Percentiles rank a stretch among this genome's conserved stretches.
phyloP scores from a whole-genome alignment of 345 rosid species.

The Firmiana major region DNA sequence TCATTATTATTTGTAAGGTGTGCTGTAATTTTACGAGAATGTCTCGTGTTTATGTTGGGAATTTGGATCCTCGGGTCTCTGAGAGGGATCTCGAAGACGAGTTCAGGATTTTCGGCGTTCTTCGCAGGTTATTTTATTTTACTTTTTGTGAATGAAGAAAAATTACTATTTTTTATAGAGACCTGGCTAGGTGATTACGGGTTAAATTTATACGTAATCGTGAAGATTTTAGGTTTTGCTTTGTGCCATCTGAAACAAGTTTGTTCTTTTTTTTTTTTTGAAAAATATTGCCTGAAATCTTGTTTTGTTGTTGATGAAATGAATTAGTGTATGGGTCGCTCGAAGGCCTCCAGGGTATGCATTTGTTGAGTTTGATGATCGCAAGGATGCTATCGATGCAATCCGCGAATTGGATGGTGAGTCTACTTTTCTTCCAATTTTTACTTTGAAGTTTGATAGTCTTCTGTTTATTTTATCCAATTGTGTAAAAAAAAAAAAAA shows the following conservation, averaged over 20 bases:
- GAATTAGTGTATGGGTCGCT: constrained; percentile 86
- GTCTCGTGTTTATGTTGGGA: constrained; percentile 80
- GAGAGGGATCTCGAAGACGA: constrained; percentile 84
- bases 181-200: neutral
- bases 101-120: constrained; percentile 64
- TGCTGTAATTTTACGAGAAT: constrained; percentile 28
- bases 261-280: neutral
- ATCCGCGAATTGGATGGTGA: constrained; percentile 67
- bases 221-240: neutral
- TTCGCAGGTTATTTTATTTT: constrained; percentile 45
- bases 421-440: constrained; percentile 11
- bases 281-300: neutral
- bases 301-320: neutral
- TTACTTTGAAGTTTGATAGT: neutral
- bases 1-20: neutral
- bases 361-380: constrained; percentile 77
- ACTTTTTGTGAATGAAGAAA: neutral
- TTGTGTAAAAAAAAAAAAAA: too few relatives aligned
- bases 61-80: constrained; percentile 58
- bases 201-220: neutral
- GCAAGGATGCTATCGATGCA: constrained; percentile 78
- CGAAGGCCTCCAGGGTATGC: constrained; percentile 94
- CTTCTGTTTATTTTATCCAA: neutral
- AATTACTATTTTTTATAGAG: neutral
- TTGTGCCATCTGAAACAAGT: neutral